phyloP scores from a whole-genome alignment of 1,284 basidiomycete genomes.

The Ustilago cynodontis region DNA sequence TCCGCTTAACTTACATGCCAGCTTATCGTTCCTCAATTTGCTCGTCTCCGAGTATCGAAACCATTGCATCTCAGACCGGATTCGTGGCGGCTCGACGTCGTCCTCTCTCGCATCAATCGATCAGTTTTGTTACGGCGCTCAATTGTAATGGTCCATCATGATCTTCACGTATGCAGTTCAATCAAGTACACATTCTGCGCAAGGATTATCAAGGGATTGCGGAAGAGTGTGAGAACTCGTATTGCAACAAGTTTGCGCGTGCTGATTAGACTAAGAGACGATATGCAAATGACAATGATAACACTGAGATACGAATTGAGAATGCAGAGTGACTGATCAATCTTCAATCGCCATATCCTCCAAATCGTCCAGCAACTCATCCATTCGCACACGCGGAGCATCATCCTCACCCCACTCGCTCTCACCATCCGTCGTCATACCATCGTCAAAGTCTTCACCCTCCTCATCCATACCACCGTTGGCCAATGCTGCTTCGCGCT shows the following conservation, averaged over 20 bases:
- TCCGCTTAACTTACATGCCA: no score
- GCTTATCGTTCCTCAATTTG: no score
- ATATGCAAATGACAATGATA: constrained; percentile 9
- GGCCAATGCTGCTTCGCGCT: constrained; percentile 69
- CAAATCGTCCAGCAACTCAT: constrained; percentile 92
- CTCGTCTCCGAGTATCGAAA: no score
- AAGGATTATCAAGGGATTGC: not conserved
- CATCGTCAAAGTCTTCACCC: constrained; percentile 54
- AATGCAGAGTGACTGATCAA: constrained; percentile 10
- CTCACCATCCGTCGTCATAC: constrained; percentile 67
- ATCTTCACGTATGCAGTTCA: not conserved
- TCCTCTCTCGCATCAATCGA: no score
- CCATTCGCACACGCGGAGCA: constrained; percentile 73
- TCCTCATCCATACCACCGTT: constrained; percentile 72
- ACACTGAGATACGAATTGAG: not conserved
- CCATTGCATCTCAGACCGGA: no score
- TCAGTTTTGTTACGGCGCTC: not conserved
- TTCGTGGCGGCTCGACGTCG: no score
- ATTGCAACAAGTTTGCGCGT: constrained; percentile 7
- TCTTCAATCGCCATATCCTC: constrained; percentile 73
- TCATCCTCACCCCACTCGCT: constrained; percentile 86
- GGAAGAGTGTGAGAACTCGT: not conserved
- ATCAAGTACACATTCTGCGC: not conserved
- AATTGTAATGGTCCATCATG: not conserved
- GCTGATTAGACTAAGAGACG: not conserved